These are phyloP conservation scores for Crataegus laevigata DNA, from an alignment of 306 rosid species.

Conservation along the genomic window DNA sequence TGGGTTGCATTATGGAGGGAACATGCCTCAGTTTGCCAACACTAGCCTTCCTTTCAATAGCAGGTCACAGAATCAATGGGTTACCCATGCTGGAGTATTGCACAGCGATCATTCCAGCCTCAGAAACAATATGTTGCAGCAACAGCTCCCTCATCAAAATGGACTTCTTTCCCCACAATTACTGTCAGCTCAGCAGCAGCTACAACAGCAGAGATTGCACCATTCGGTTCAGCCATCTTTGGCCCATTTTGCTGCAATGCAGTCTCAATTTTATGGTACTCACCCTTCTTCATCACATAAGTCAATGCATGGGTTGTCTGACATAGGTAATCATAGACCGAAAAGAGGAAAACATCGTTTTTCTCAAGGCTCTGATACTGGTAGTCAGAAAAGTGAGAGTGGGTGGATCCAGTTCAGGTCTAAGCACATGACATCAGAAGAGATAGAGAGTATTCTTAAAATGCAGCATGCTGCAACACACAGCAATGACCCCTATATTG, in stretches of 20 bases:
- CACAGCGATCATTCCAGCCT: constrained; percentile 56
- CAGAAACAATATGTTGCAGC: constrained; percentile 68
- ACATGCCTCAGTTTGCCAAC: constrained; percentile 42
- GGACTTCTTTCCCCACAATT: constrained; percentile 47
- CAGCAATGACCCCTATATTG: constrained; percentile 94
- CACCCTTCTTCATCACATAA: constrained; percentile 60
- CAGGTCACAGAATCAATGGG: constrained; percentile 44
- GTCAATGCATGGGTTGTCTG: constrained; percentile 69
- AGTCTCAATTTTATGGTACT: constrained; percentile 37
- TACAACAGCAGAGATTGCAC: constrained; percentile 51
- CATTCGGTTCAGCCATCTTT: constrained; percentile 46
- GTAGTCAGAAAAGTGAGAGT: constrained; percentile 44
- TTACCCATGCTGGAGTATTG: constrained; percentile 40
- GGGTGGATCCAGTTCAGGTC: constrained; percentile 85
- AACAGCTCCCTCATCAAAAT: constrained; percentile 65
- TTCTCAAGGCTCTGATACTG: constrained; percentile 54
- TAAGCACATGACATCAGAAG: constrained; percentile 78
- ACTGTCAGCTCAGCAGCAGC: constrained; percentile 38
- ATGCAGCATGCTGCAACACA: constrained; percentile 96
- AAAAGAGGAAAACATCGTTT: constrained; percentile 61
- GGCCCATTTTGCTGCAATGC: constrained; percentile 50
- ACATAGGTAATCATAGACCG: constrained; percentile 76
- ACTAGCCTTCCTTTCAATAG: constrained; percentile 39
- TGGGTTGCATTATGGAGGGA: constrained; percentile 50
- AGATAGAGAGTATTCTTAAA: constrained; percentile 85